Conservation (phyloP, 2,329 filamentous ascomycete genomes). For the Scorias spongiosa region DNA sequence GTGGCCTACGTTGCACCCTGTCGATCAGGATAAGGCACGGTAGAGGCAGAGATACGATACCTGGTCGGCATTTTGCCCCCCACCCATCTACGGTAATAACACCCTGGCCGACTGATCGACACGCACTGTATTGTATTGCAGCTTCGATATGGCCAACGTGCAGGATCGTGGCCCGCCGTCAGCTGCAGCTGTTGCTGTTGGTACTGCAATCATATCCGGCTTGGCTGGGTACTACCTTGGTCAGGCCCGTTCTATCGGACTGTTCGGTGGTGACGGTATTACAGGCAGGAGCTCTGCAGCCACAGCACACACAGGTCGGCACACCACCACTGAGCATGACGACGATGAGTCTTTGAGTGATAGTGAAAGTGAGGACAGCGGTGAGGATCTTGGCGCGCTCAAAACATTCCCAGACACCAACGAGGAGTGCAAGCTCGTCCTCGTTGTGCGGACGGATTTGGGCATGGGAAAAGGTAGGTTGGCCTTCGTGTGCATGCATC, state of each 20-base stretch:
- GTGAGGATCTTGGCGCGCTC: constrained; percentile 29
- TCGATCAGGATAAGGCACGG: too few relatives aligned
- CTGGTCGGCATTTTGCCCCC: too few relatives aligned
- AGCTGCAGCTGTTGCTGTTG: constrained; percentile 47
- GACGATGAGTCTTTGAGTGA: constrained; percentile 17
- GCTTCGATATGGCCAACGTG: constrained; percentile 10
- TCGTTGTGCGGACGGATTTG: constrained; percentile 84
- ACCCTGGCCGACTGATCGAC: too few relatives aligned
- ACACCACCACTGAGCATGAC: constrained; percentile 18
- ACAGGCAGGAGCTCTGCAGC: constrained; percentile 3
- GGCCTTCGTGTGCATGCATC: neutral
- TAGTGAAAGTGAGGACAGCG: constrained; percentile 16
- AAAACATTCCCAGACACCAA: constrained; percentile 32
- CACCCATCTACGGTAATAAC: too few relatives aligned
- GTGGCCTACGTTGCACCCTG: too few relatives aligned
- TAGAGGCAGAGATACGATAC: too few relatives aligned
- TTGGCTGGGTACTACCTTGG: constrained; percentile 62
- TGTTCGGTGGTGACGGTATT: constrained; percentile 44
- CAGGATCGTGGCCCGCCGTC: constrained; percentile 30
- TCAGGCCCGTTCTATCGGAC: constrained; percentile 51
- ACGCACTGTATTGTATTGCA: too few relatives aligned
- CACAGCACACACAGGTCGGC: constrained; percentile 14
- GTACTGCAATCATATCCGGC: constrained; percentile 59
- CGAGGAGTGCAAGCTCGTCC: constrained; percentile 87
- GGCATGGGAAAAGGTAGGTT: constrained; percentile 87